Evolutionary conservation across 1,284 basidiomycete species (phyloP), one percentile per base, ranked within the genome.

Genomic region (Paramarasmius palmivorus): DNA sequence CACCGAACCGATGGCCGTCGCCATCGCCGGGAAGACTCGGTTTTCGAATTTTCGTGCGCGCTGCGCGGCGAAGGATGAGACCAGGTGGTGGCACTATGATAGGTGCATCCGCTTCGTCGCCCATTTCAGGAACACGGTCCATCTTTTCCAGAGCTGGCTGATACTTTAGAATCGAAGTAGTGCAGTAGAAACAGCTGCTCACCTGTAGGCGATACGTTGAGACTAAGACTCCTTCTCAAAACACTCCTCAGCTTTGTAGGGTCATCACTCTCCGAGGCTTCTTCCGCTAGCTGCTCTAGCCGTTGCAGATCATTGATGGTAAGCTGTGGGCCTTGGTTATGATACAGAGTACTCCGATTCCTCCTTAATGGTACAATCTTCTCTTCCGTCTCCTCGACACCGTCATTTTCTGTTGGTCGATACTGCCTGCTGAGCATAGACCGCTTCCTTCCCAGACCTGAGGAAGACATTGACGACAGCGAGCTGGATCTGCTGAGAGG

Each of bases 41-140:
- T 73, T 98, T 99, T 52, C 96, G 86, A 64, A 98, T 97, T 76
- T 95, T 95, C 2, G 96, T 99, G 19, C 95, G 86, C 7, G 93
- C 94, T 10, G 93, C 86, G 42, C 96, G 88, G 26, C 94, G 91
- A 12, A 99, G 78, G 62, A 95, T 94, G 68, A 90, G 89, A 12
- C 92, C 92, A 1, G 92, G 93, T 44, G 88, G 86, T 32, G 92
- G 92, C 4, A 95, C 84, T 55, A 97, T 90, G 62, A 97, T 90
- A 23, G 95, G 95, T 22, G 83, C 80, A 70, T 98, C 94, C 2
- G 87, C 88, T 63, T 93, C 92, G 60, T 93, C 89, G 14, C 74
- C 78, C 64, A 84, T 75, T 60, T 86, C 83, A 12, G 80, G 75
- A 59, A 85, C 78, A 62, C 84, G 75, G 59, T 86, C 84, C 76